Conservation (phyloP, 371 early-diverging fungal species). For the Zopfochytrium polystomum region DNA sequence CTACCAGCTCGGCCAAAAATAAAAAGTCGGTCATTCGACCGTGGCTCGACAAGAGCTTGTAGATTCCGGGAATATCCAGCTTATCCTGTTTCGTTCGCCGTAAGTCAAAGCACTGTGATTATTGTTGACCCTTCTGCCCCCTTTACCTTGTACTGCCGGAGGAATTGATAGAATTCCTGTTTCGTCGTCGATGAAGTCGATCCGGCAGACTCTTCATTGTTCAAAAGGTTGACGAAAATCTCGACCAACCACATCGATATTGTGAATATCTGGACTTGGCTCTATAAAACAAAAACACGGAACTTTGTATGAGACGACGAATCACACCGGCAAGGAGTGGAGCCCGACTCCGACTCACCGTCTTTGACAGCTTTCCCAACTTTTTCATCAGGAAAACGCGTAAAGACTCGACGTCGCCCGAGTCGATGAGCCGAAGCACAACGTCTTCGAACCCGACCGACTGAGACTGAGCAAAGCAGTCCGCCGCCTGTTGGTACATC, state of each 20-base stretch:
- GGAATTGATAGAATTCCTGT: conserved; percentile 65
- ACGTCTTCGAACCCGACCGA: conserved; percentile 81
- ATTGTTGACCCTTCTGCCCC: background rate
- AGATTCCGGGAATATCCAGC: conserved; percentile 63
- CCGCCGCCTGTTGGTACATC: conserved; percentile 72
- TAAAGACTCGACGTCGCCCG: conserved; percentile 70
- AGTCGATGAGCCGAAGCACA: conserved; percentile 74
- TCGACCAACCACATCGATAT: background rate
- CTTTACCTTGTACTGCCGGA: conserved; percentile 57
- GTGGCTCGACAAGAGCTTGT: conserved; percentile 77
- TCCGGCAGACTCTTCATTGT: background rate
- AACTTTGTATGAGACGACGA: background rate
- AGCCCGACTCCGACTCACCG: conserved; percentile 53
- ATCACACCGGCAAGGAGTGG: too few species aligned
- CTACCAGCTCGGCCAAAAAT: conserved; percentile 71
- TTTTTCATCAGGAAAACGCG: conserved; percentile 68
- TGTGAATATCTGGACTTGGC: background rate
- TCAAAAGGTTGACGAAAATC: background rate
- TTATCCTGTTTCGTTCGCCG: conserved; percentile 19
- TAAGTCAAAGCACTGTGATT: background rate
- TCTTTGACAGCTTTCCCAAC: conserved; percentile 57
- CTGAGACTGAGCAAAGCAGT: conserved; percentile 76
- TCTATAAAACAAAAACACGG: background rate
- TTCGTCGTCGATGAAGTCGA: conserved; percentile 10
- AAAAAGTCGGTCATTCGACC: conserved; percentile 74